Conservation (phyloP, 305 asterid genomes). For the Solanum chacoense region DNA sequence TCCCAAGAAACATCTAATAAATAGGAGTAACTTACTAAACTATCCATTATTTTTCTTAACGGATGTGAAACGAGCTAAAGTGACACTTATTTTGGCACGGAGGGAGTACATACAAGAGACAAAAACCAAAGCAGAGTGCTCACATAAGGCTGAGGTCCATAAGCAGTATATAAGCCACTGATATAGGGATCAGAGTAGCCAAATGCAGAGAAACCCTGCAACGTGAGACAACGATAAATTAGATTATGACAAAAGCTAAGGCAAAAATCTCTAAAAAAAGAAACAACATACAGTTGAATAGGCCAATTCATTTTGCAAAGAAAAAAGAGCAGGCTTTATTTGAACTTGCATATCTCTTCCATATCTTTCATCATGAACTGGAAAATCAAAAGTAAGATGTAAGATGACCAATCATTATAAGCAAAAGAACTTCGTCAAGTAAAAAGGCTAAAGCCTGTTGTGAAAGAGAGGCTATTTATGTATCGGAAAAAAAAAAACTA, state of each 20-base stretch:
- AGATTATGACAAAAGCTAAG: slow-evolving; percentile 4
- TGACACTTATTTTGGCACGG: neutral
- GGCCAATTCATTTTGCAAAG: slow-evolving; percentile 37
- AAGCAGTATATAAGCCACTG: slow-evolving; percentile 44
- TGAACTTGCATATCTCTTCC: slow-evolving; percentile 36
- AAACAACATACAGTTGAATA: slow-evolving; percentile 51
- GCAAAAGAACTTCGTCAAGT: neutral
- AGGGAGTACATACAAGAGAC: neutral
- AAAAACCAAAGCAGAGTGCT: slow-evolving; percentile 4
- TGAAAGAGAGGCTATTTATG: neutral
- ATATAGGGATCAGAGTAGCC: slow-evolving; percentile 58
- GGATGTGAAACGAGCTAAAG: neutral
- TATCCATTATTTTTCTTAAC: neutral
- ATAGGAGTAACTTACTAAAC: neutral
- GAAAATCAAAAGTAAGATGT: neutral
- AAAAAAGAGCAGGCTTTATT: slow-evolving; percentile 33
- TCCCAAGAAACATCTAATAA: neutral
- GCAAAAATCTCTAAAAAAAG: neutral
- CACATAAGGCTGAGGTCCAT: slow-evolving; percentile 64
- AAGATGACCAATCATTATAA: neutral
- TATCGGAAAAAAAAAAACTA: neutral
- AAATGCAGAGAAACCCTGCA: slow-evolving; percentile 42
- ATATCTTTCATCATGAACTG: slow-evolving; percentile 42
- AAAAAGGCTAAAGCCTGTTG: neutral
- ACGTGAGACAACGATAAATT: slow-evolving; percentile 5